A percentile compares a stretch with the other conserved stretches of the same genome.
Conservation (phyloP, 768 basidiomycete species). For the Amanita pseudoporphyria region DNA sequence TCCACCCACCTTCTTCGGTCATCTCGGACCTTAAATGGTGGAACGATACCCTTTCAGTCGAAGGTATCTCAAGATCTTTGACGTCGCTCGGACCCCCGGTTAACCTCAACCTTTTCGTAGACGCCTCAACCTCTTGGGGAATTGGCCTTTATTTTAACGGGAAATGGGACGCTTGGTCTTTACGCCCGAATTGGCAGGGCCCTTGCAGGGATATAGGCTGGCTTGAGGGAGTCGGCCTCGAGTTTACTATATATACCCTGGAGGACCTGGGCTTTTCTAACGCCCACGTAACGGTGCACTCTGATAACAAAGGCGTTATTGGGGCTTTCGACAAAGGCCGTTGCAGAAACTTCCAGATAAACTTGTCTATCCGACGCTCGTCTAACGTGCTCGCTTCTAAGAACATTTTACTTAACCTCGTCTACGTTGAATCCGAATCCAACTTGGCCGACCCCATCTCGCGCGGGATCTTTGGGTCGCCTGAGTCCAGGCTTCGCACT, state of each 20-base stretch:
- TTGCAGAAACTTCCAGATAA: slow-evolving; percentile 22
- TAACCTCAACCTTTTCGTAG: slow-evolving; percentile 20
- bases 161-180: slow-evolving; percentile 14
- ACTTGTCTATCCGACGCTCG: slow-evolving; percentile 17
- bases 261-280: slow-evolving; percentile 7
- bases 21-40: slow-evolving; percentile 23
- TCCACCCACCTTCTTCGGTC: slow-evolving; percentile 13
- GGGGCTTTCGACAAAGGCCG: slow-evolving; percentile 21
- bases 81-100: slow-evolving; percentile 5
- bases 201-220: slow-evolving; percentile 16
- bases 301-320: slow-evolving; percentile 28
- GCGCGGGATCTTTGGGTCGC: slow-evolving; percentile 10
- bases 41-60: slow-evolving; percentile 6
- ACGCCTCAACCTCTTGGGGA: too few relatives aligned
- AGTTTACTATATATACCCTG: slow-evolving; percentile 14
- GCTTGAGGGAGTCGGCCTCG: slow-evolving; percentile 17
- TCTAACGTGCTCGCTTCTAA: slow-evolving; percentile 8
- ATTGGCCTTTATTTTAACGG: slow-evolving; percentile 12
- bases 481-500: neutral
- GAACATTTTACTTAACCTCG: slow-evolving; percentile 14
- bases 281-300: slow-evolving; percentile 16
- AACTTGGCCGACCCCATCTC: slow-evolving; percentile 25
- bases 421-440: slow-evolving; percentile 16
- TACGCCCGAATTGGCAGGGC: slow-evolving; percentile 13
- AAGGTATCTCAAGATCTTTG: slow-evolving; percentile 9